Evolutionary conservation across 768 basidiomycete genomes (phyloP), one percentile per base, ranked within the genome.

Genomic region (Mycena floridula): DNA sequence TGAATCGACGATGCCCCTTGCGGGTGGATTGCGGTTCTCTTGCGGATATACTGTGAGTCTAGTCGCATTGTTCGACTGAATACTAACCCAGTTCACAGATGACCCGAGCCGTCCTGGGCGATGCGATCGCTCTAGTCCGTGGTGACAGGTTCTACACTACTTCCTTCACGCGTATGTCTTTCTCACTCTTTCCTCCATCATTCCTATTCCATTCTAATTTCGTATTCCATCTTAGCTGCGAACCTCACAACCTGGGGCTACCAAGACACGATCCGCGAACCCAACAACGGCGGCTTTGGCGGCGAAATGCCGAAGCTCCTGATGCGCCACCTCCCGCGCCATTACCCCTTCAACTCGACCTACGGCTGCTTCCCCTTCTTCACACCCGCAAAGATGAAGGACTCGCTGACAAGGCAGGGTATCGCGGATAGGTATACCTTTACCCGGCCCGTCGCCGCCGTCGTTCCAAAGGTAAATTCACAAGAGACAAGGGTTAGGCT

Each of bases 11-110:
- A 92, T 89, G 57, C 82, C 79, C 11, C 65, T 88, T 26, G 72
- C 81, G 0, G 89, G 89, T 40, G 85, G 89, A 43, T 89, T 89
- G 44, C 74, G 91, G 42, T 92, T 89, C 64, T 88, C 89, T 49
- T 82, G 86, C 81, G 54, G 81, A 11, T 91, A 86, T 62, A 92
- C 89, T 7, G 77, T 89, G 54, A 85, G 84, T 54, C 80, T 16
- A 30, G 9, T 9, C 16, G 9, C 28, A 9, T 30, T 30, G 28
- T 30, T 30, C 9, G 16, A 16, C 9, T 9, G 9, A 30, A 9
- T 30, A 9, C 28, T 30, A 30, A 89, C 25, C 88, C 89, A 5
- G 92, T 92, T 54, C 77, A 92, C 89, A 92, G 55, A 83, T 88
- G 50, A 87, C 87, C 6, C 73, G 89, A 36, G 85, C 87, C n/a